Conservation (phyloP, 352 stramenopile species). For the Phytophthora palmivora region DNA sequence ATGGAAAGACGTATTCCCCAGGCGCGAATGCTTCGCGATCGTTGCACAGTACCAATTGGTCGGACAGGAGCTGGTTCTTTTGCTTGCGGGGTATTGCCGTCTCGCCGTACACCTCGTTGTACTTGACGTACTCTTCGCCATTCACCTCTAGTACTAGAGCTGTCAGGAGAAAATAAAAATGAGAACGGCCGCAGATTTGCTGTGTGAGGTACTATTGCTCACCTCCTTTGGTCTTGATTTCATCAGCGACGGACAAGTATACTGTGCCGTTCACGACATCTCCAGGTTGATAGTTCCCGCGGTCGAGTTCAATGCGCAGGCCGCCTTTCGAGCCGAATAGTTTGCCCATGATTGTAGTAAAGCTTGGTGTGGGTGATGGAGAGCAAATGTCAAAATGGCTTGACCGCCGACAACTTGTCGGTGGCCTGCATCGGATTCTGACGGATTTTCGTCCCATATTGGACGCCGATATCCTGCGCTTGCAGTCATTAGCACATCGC, state of each 20-base stretch:
- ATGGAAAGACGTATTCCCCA: conserved; percentile 43
- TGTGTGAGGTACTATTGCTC: neutral
- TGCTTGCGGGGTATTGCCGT: conserved; percentile 16
- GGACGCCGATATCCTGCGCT: conserved; percentile 7
- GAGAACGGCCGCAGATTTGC: neutral
- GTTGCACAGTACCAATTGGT: conserved; percentile 49
- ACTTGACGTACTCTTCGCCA: conserved; percentile 39
- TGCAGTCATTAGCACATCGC: conserved; percentile 12
- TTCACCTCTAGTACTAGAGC: conserved; percentile 30
- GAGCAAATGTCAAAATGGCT: conserved; percentile 26
- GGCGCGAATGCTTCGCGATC: conserved; percentile 53
- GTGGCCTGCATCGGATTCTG: neutral
- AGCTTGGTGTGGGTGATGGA: neutral
- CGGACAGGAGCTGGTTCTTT: conserved; percentile 14
- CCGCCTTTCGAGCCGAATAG: conserved; percentile 33
- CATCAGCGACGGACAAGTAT: conserved; percentile 29
- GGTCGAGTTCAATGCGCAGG: conserved; percentile 36
- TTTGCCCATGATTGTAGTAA: conserved; percentile 22
- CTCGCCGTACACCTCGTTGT: conserved; percentile 37
- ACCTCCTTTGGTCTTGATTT: conserved; percentile 37
- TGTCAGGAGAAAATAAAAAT: conserved; percentile 4
- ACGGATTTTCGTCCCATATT: conserved; percentile 11
- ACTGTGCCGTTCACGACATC: conserved; percentile 35
- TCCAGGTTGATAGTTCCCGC: conserved; percentile 26
- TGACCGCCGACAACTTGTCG: neutral